phyloP scores from a whole-genome alignment of 1,284 basidiomycete species.

The Malassezia globosa region DNA sequence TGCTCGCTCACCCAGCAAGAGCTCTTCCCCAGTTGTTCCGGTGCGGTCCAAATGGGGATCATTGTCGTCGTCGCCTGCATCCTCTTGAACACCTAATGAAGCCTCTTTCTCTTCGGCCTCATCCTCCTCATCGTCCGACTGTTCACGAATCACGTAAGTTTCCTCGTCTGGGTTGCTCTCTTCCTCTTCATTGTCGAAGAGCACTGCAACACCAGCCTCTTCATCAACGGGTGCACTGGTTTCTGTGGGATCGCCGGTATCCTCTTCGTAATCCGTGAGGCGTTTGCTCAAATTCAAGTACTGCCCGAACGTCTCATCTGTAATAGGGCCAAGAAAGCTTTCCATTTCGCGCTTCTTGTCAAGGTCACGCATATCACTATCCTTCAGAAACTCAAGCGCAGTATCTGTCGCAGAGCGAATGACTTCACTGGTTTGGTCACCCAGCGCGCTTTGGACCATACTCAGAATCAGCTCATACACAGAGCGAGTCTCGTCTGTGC shows the following conservation, averaged over 20 bases:
- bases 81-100: too few species aligned
- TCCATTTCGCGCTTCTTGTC: conserved; percentile 95
- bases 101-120: conserved; percentile 53
- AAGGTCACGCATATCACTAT: conserved; percentile 81
- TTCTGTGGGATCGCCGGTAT: conserved; percentile 15
- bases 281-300: conserved; percentile 82
- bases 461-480: conserved; percentile 87
- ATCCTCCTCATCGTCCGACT: conserved; percentile 60
- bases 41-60: conserved; percentile 54
- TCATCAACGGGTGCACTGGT: conserved; percentile 71
- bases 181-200: conserved; percentile 54
- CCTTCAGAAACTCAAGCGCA: conserved; percentile 79
- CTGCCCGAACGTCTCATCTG: conserved; percentile 70
- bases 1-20: conserved; percentile 49
- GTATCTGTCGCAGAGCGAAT: conserved; percentile 86
- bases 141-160: conserved; percentile 60
- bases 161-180: conserved; percentile 82
- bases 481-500: conserved; percentile 84
- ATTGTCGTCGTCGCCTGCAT: conserved; percentile 48
- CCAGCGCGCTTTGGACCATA: conserved; percentile 57
- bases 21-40: conserved; percentile 55
- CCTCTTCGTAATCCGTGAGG: conserved; percentile 88
- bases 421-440: conserved; percentile 90
- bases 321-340: conserved; percentile 61
- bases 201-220: conserved; percentile 48